A percentile compares a stretch with the other conserved stretches of the same genome.
phyloP scores from a whole-genome alignment of 176 grass and related monocot species.

The Cenchrus fungigraminus region DNA sequence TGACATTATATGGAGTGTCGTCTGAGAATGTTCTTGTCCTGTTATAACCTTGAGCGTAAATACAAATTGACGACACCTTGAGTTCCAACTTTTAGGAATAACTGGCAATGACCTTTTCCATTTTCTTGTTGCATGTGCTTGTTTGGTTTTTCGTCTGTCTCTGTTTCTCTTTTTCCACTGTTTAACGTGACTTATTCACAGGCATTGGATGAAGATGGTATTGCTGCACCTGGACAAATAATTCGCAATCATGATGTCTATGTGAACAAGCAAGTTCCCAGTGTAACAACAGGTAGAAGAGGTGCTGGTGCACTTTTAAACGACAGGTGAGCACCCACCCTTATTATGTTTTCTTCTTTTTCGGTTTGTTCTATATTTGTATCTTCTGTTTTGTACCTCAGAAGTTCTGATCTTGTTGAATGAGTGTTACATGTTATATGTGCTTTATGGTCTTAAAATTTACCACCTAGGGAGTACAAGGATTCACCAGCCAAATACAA shows the following conservation, averaged over 20 bases:
- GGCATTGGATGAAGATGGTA: conserved; percentile 88
- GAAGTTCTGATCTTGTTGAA: conserved; percentile 5
- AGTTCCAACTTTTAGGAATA: conserved; percentile 12
- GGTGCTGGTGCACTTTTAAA: conserved; percentile 33
- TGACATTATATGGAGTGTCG: background rate
- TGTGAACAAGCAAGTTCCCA: conserved; percentile 77
- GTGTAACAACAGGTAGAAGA: conserved; percentile 23
- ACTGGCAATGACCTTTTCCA: background rate
- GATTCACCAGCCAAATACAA: conserved; percentile 67
- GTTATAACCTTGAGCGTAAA: conserved; percentile 11
- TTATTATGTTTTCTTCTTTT: conserved; percentile 17
- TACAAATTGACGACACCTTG: background rate
- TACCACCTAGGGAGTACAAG: conserved; percentile 59
- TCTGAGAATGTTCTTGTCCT: background rate
- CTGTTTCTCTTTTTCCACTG: background rate
- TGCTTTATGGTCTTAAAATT: background rate
- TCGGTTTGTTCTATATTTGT: conserved; percentile 17
- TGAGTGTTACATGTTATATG: conserved; percentile 36
- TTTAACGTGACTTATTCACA: conserved; percentile 38
- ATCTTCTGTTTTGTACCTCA: conserved; percentile 8
- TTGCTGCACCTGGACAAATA: conserved; percentile 87
- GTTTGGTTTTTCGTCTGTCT: background rate
- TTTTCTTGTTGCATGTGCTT: background rate
- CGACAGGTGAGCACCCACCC: conserved; percentile 39
- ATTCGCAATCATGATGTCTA: conserved; percentile 90